Evolutionary conservation across 2,329 filamentous ascomycete genomes (phyloP).

Genomic region (Scytalidium sp.): DNA sequence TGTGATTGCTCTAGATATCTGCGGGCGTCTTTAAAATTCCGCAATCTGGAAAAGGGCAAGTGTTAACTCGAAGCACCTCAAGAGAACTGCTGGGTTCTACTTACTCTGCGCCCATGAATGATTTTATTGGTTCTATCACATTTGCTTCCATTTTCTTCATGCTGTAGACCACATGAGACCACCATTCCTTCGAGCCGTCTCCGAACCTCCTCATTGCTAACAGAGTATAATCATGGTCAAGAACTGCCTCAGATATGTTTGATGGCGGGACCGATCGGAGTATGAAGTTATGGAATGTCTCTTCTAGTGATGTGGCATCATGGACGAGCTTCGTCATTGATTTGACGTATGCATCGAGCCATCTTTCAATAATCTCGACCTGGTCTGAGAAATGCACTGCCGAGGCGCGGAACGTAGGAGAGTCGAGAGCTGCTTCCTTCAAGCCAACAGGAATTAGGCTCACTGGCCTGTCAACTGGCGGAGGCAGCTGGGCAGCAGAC

Average conservation of each 20-base stretch:
- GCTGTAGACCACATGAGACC: conserved; percentile 69
- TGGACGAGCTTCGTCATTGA: conserved; percentile 58
- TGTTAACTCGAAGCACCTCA: neutral
- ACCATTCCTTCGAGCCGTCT: conserved; percentile 85
- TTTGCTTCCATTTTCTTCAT: conserved; percentile 75
- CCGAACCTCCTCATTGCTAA: conserved; percentile 81
- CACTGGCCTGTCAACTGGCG: conserved; percentile 18
- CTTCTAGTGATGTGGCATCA: conserved; percentile 73
- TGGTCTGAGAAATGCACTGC: conserved; percentile 87
- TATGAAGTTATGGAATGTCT: conserved; percentile 74
- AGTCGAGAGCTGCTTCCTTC: conserved; percentile 94
- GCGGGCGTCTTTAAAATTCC: conserved; percentile 81
- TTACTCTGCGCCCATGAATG: conserved; percentile 71
- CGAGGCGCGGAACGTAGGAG: conserved; percentile 88
- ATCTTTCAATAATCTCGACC: conserved; percentile 85
- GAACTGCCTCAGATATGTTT: conserved; percentile 73
- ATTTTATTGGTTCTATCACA: conserved; percentile 77
- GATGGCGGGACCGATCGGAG: conserved; percentile 70
- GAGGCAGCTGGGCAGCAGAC: neutral
- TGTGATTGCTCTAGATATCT: conserved; percentile 75
- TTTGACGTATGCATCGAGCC: conserved; percentile 74
- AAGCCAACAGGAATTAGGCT: conserved; percentile 67
- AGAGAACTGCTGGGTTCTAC: conserved; percentile 2
- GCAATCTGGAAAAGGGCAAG: conserved; percentile 41
- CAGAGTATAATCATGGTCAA: conserved; percentile 94